Conservation (phyloP, 1,284 basidiomycete genomes). For the Ceratobasidium sp. region DNA sequence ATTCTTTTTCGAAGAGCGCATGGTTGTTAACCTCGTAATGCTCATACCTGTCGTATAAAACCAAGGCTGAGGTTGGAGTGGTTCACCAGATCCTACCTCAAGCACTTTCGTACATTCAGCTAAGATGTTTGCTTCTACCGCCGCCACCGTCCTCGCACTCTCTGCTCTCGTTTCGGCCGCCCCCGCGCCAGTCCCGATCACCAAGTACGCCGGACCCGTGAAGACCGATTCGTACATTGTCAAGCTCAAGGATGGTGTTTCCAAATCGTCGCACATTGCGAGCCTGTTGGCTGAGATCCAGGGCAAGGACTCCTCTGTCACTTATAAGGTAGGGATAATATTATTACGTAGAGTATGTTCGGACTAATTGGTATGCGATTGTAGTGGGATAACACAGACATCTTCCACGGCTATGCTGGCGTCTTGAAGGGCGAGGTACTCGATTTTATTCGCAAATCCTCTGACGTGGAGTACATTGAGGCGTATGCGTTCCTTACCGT, state of each 20-base stretch:
- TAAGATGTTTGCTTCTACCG: constrained; percentile 12
- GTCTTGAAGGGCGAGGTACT: constrained; percentile 37
- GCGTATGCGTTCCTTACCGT: constrained; percentile 25
- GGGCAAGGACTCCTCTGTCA: constrained; percentile 26
- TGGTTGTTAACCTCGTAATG: too few species aligned
- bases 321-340: constrained; percentile 21
- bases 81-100: too few species aligned
- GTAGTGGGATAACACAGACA: constrained; percentile 31
- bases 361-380: background rate
- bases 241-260: constrained; percentile 45
- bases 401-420: constrained; percentile 50
- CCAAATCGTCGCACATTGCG: constrained; percentile 41
- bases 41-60: too few species aligned
- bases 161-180: constrained; percentile 29
- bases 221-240: constrained; percentile 46
- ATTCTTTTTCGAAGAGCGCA: too few species aligned
- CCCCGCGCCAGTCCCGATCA: constrained; percentile 39
- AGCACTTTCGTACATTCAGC: too few species aligned
- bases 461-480: constrained; percentile 47
- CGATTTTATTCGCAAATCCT: constrained; percentile 38
- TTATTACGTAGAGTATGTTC: background rate
- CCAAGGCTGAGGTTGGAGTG: too few species aligned
- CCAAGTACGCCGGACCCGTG: constrained; percentile 29
- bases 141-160: constrained; percentile 40
- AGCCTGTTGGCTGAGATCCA: constrained; percentile 29